phyloP scores from a whole-genome alignment of 306 rosid species.

The Gleditsia sinensis region DNA sequence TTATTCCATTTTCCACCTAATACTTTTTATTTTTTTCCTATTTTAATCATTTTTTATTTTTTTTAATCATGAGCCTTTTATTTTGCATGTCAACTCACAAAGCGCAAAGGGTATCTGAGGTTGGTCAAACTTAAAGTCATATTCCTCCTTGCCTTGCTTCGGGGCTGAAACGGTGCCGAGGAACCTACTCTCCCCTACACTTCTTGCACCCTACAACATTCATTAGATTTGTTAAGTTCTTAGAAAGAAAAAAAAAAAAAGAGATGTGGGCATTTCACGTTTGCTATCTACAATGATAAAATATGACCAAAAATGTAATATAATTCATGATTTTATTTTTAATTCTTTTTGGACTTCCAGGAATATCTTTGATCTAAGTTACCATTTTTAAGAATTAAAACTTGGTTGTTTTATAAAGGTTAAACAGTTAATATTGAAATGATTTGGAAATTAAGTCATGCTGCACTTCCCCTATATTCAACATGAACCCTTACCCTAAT shows the following conservation, averaged over 20 bases:
- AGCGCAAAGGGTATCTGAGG: neutral
- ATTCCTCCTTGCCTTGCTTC: neutral
- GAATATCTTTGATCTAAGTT: no score
- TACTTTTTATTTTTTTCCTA: neutral
- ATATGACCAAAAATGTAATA: no score
- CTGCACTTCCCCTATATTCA: neutral
- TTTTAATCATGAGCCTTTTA: neutral
- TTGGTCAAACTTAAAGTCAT: neutral
- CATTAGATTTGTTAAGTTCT: no score
- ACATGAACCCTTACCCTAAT: neutral
- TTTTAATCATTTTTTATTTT: neutral
- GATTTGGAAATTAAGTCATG: no score
- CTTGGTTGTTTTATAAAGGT: no score
- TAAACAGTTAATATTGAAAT: no score
- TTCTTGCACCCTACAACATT: no score
- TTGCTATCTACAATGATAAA: neutral
- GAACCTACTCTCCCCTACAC: no score
- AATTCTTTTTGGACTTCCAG: no score
- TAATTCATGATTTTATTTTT: no score
- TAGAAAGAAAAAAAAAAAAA: no score
- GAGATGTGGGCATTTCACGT: neutral
- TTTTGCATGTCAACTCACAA: neutral
- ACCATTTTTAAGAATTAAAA: no score
- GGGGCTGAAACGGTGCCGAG: neutral
- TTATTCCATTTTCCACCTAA: constrained; percentile 41